Percentiles rank a stretch among this genome's conserved stretches.
Evolutionary conservation across 495 filamentous ascomycete genomes (phyloP).

Genomic region (Thozetella sp.): DNA sequence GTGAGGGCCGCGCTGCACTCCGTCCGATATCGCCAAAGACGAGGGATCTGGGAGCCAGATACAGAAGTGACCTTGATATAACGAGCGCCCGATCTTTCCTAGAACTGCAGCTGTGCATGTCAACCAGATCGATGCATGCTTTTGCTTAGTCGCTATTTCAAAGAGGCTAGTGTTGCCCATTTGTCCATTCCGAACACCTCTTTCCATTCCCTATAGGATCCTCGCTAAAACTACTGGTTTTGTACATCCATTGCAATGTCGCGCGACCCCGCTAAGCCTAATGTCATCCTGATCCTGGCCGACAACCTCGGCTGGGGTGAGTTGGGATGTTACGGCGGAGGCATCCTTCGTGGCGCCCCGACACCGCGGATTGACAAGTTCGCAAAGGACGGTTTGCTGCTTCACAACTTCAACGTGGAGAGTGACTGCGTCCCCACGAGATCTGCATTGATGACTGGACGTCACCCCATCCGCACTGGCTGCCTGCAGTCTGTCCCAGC

Average conservation of each 20-base stretch:
- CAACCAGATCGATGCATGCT: too few species aligned
- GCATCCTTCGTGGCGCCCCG: background rate
- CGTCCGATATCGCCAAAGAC: too few species aligned
- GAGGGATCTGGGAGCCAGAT: too few species aligned
- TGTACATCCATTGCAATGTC: background rate
- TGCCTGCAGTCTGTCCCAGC: background rate
- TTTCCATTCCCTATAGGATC: background rate
- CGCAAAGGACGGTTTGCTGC: background rate
- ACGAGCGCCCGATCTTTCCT: too few species aligned
- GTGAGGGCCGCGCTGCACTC: too few species aligned
- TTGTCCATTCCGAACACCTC: too few species aligned
- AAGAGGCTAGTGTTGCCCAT: too few species aligned
- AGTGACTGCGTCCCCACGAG: background rate
- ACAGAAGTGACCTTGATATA: too few species aligned
- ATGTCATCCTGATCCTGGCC: background rate
- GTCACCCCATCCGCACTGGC: background rate
- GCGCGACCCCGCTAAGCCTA: background rate
- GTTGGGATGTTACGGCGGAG: background rate
- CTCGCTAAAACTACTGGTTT: background rate
- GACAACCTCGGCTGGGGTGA: slow-evolving; percentile 6
- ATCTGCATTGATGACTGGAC: background rate
- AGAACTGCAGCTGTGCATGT: too few species aligned
- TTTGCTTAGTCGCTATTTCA: too few species aligned
- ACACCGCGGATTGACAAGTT: background rate
- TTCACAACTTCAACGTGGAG: background rate